A percentile compares a stretch with the other conserved stretches of the same genome.
Evolutionary conservation across 2,329 filamentous ascomycete genomes (phyloP).

Genomic region (Beauveria bassiana): DNA sequence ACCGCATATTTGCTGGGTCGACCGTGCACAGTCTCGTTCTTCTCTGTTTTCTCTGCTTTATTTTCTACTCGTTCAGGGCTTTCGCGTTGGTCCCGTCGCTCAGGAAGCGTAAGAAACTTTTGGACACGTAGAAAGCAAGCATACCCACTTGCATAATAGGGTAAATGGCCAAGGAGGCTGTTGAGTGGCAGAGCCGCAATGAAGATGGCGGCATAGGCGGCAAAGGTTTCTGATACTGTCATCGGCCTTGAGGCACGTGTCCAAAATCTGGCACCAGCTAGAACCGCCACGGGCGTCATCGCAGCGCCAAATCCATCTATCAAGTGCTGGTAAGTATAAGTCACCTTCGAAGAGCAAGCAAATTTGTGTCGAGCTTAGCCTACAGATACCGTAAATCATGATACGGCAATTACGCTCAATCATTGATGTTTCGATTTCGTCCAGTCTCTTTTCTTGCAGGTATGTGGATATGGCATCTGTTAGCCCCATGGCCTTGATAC

Average conservation of each 20-base stretch:
- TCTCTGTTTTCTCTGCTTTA: not conserved
- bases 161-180: not conserved
- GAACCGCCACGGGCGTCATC: not conserved
- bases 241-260: not conserved
- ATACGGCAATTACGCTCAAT: too few relatives aligned
- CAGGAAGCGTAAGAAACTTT: not conserved
- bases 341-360: too few relatives aligned
- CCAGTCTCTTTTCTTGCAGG: not conserved
- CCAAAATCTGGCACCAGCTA: constrained; percentile 1
- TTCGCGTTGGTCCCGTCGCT: not conserved
- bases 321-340: too few relatives aligned
- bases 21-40: not conserved
- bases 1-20: not conserved
- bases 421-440: too few relatives aligned
- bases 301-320: not conserved
- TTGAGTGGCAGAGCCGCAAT: not conserved
- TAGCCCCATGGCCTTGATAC: not conserved
- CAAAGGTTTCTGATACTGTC: not conserved
- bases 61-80: not conserved
- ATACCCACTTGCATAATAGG: not conserved
- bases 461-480: not conserved
- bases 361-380: too few relatives aligned
- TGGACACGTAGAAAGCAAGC: not conserved
- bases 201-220: not conserved
- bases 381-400: too few relatives aligned